Evolutionary conservation across 352 stramenopile species (phyloP).

Genomic region (Pythium rhizo-oryzae): DNA sequence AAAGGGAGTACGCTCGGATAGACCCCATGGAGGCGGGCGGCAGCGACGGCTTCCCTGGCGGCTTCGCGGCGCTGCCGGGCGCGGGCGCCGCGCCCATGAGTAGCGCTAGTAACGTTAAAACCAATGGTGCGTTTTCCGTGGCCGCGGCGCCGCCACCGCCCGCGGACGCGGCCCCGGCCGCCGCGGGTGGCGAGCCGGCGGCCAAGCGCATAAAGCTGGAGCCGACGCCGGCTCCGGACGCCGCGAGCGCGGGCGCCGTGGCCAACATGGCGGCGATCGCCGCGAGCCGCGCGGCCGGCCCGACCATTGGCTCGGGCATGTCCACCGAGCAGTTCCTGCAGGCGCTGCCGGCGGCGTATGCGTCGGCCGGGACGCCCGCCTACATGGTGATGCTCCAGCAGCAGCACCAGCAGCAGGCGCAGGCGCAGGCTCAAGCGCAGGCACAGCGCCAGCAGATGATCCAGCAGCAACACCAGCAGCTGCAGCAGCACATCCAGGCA

Average conservation of each 20-base stretch:
- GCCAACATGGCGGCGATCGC: slow-evolving; percentile 34
- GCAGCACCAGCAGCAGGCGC: slow-evolving; percentile 25
- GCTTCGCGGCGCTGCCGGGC: slow-evolving; percentile 7
- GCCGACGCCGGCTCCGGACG: neutral
- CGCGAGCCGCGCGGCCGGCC: slow-evolving; percentile 14
- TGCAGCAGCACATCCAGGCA: slow-evolving; percentile 23
- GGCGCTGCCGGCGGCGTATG: slow-evolving; percentile 33
- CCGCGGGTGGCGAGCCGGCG: slow-evolving; percentile 7
- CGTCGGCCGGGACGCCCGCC: slow-evolving; percentile 25
- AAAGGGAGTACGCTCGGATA: neutral
- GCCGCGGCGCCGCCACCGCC: neutral
- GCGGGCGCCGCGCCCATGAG: slow-evolving; percentile 10
- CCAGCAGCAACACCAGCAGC: slow-evolving; percentile 19
- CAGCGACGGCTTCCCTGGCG: slow-evolving; percentile 16
- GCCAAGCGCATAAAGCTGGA: slow-evolving; percentile 46
- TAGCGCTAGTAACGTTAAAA: slow-evolving; percentile 31
- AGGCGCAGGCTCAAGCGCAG: neutral
- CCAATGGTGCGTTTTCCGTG: slow-evolving; percentile 15
- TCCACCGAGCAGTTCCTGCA: slow-evolving; percentile 43
- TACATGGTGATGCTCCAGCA: slow-evolving; percentile 33
- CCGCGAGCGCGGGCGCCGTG: neutral
- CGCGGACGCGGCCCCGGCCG: neutral
- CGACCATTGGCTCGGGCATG: slow-evolving; percentile 20
- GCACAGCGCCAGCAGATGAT: slow-evolving; percentile 14
- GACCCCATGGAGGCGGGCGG: slow-evolving; percentile 12